Evolutionary conservation across 306 rosid species (phyloP).

Genomic region (Quercus dentata): DNA sequence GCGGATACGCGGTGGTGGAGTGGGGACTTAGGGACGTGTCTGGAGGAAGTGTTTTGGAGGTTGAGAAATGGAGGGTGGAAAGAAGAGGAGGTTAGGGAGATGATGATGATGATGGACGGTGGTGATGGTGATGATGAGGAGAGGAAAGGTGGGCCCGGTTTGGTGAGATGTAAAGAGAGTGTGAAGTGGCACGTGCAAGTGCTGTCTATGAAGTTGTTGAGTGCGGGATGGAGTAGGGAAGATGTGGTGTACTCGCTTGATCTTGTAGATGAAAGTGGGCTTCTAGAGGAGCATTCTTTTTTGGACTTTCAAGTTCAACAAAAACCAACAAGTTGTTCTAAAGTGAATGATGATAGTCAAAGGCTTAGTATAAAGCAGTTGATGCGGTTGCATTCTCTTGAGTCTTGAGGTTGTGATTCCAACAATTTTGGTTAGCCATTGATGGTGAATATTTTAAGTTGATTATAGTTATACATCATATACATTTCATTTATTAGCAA

Average conservation of each 20-base stretch:
- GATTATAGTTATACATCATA: neutral
- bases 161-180: conserved; percentile 4
- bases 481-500: neutral
- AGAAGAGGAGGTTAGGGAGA: conserved; percentile 77
- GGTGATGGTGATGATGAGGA: neutral
- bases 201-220: conserved; percentile 41
- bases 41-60: conserved; percentile 50
- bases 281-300: conserved; percentile 5
- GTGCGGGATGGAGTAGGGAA: conserved; percentile 88
- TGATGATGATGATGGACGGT: conserved; percentile 64
- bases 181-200: conserved; percentile 41
- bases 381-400: neutral
- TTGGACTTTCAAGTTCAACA: neutral
- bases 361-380: neutral
- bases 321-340: neutral
- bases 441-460: neutral
- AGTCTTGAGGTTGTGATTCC: neutral
- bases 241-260: conserved; percentile 74
- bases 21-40: conserved; percentile 33
- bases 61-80: conserved; percentile 86
- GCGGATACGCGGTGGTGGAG: conserved; percentile 34
- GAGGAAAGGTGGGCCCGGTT: neutral
- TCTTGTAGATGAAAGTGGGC: conserved; percentile 7
- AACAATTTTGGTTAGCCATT: neutral
- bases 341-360: neutral